phyloP scores from a whole-genome alignment of 2,329 filamentous ascomycete genomes.

The Nigrograna mackinnonii region DNA sequence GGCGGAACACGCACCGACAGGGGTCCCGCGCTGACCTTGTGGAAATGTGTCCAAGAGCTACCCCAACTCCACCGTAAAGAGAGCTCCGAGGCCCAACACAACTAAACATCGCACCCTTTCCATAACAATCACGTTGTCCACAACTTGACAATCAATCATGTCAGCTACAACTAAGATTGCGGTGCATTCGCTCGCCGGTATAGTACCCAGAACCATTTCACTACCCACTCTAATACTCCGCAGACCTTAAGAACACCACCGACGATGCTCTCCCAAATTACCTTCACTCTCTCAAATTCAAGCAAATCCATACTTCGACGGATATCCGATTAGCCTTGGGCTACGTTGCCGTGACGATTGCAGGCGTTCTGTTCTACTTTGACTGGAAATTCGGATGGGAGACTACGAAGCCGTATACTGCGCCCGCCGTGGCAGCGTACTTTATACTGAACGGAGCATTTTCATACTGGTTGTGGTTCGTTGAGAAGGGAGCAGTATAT shows the following conservation, averaged over 20 bases:
- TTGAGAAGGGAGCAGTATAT: conserved; percentile 84
- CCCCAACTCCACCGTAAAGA: conserved; percentile 17
- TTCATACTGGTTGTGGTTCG: conserved; percentile 81
- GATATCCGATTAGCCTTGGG: conserved; percentile 85
- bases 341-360: conserved; percentile 78
- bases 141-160: conserved; percentile 29
- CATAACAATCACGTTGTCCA: no score
- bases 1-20: conserved; percentile 23
- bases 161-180: conserved; percentile 57
- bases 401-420: conserved; percentile 78
- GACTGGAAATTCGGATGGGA: conserved; percentile 94
- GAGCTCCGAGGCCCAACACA: conserved; percentile 2
- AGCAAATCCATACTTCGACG: conserved; percentile 76
- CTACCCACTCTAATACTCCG: not conserved
- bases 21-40: conserved; percentile 33
- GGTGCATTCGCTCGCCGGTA: conserved; percentile 69
- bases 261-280: conserved; percentile 96
- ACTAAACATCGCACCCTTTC: not conserved
- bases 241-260: conserved; percentile 94
- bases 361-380: conserved; percentile 82
- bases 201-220: conserved; percentile 12
- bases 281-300: conserved; percentile 84
- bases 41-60: conserved; percentile 38
- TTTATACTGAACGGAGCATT: conserved; percentile 76
- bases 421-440: conserved; percentile 78